These are phyloP conservation scores for Pyricularia grisea DNA, from an alignment of 2,329 filamentous ascomycete genomes.

Conservation along the genomic window DNA sequence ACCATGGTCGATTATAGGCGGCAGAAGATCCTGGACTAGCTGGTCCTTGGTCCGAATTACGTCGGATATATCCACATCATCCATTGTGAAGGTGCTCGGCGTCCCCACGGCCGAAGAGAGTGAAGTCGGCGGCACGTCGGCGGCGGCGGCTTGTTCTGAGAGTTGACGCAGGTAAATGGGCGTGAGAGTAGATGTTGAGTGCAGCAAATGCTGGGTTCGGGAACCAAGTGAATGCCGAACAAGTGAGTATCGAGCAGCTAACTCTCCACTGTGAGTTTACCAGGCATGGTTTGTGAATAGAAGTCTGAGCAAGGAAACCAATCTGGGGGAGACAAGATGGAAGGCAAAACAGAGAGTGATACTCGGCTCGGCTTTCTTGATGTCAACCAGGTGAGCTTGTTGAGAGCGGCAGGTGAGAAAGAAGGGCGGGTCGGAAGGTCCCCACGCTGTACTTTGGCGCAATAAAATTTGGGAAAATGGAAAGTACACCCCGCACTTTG, in stretches of 20 bases:
- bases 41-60: constrained; percentile 20
- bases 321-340: not conserved
- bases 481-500: not conserved
- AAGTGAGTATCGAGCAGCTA: constrained; percentile 1
- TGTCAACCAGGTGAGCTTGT: not conserved
- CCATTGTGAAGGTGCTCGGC: constrained; percentile 10
- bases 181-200: not conserved
- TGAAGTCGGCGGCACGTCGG: not conserved
- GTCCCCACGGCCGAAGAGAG: not conserved
- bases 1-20: constrained; percentile 28
- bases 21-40: constrained; percentile 20
- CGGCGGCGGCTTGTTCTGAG: not conserved
- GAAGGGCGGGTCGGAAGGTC: not conserved
- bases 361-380: not conserved
- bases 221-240: not conserved
- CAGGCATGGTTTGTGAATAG: not conserved
- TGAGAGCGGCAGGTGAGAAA: not conserved
- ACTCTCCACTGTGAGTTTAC: not conserved
- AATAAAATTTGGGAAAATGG: not conserved
- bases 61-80: constrained; percentile 7
- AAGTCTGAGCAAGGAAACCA: not conserved
- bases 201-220: not conserved
- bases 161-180: not conserved
- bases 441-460: not conserved
- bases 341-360: not conserved